Evolutionary conservation across 441 rosid species (phyloP).

Genomic region (Corymbia citriodora): DNA sequence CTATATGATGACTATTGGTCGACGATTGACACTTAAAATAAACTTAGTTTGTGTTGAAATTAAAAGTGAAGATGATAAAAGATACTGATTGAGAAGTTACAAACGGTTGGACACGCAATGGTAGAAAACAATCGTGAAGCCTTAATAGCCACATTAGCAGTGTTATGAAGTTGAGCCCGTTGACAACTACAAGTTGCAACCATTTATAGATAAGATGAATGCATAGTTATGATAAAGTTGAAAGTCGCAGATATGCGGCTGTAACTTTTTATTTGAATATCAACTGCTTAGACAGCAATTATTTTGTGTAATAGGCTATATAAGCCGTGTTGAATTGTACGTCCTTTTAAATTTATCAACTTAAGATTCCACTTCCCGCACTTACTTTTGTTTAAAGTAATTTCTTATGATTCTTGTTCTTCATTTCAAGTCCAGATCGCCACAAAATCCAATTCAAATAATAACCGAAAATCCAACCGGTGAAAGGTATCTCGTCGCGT

Average conservation of each 20-base stretch:
- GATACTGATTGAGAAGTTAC: background rate
- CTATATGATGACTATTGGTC: fast-evolving
- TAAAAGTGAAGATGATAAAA: background rate
- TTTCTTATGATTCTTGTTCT: background rate
- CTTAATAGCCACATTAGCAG: background rate
- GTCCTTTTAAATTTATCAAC: background rate
- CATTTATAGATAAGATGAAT: background rate
- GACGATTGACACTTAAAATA: fast-evolving
- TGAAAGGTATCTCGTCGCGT: fast-evolving
- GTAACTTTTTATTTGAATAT: background rate
- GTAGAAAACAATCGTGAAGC: background rate
- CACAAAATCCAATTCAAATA: fast-evolving
- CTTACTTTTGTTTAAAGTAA: background rate
- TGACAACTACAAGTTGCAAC: background rate
- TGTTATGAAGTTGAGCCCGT: background rate
- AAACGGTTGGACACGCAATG: background rate
- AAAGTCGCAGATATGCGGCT: fast-evolving
- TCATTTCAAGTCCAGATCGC: fast-evolving
- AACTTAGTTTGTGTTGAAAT: background rate
- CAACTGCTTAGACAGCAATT: fast-evolving
- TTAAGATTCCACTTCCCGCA: fast-evolving
- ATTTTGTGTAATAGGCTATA: background rate
- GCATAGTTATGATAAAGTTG: background rate
- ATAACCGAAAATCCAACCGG: fast-evolving
- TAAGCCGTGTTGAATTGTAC: background rate